A percentile compares a stretch with the other conserved stretches of the same genome.
These are phyloP conservation scores for Russula emetica DNA, from an alignment of 768 basidiomycete species.

Conservation along the genomic window DNA sequence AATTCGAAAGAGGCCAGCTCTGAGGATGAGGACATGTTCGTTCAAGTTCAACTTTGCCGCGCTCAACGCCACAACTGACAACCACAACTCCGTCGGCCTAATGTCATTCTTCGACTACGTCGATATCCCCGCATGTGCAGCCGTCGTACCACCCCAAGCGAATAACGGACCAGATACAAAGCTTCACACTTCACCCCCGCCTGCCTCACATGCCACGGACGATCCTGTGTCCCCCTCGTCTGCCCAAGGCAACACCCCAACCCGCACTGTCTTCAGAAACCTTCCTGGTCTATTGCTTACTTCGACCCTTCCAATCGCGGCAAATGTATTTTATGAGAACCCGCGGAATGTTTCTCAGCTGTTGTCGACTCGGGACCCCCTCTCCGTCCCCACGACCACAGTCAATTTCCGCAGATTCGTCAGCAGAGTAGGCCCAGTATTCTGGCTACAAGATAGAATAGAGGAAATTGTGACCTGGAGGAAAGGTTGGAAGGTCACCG, in stretches of 20 bases:
- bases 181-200: constrained; percentile 12
- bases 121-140: constrained; percentile 26
- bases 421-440: constrained; percentile 67
- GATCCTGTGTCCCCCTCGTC: constrained; percentile 1
- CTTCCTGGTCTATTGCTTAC: constrained; percentile 23
- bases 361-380: constrained; percentile 57
- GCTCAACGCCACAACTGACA: background rate
- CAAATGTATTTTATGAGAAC: constrained; percentile 5
- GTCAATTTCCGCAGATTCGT: constrained; percentile 81
- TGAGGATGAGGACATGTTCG: constrained; percentile 20
- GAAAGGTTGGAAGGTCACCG: constrained; percentile 65
- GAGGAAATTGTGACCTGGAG: constrained; percentile 87
- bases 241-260: constrained; percentile 3
- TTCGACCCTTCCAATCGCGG: constrained; percentile 26
- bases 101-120: constrained; percentile 24
- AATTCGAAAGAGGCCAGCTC: constrained; percentile 19
- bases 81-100: background rate
- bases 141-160: constrained; percentile 4
- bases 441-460: constrained; percentile 85
- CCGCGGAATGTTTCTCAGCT: constrained; percentile 37
- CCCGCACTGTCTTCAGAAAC: constrained; percentile 23
- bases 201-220: background rate
- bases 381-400: constrained; percentile 73
- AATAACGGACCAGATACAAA: constrained; percentile 8
- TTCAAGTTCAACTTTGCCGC: background rate